Conservation (phyloP, 2,329 filamentous ascomycete genomes). For the Fusarium anguioides region DNA sequence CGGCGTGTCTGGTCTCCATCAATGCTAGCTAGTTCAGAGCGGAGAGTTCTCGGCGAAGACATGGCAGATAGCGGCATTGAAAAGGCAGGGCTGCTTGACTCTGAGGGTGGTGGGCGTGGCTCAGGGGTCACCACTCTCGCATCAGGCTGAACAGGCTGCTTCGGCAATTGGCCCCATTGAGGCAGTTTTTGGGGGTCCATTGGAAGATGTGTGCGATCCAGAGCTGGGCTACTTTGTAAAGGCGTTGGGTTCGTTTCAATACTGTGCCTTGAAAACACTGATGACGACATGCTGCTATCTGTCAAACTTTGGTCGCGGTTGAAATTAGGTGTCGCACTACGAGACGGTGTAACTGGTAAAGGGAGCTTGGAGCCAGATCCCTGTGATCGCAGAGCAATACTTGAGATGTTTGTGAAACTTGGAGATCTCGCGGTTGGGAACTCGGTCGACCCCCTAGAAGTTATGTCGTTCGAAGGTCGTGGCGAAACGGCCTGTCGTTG, state of each 20-base stretch:
- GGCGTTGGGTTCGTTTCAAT: constrained; percentile 51
- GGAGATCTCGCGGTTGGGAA: constrained; percentile 41
- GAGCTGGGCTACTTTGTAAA: constrained; percentile 46
- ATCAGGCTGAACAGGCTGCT: constrained; percentile 1
- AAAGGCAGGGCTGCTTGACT: constrained; percentile 39
- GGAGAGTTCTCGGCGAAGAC: constrained; percentile 48
- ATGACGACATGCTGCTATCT: constrained; percentile 58
- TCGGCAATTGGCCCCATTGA: constrained; percentile 44
- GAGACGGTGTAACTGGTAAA: constrained; percentile 52
- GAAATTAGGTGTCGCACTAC: constrained; percentile 51
- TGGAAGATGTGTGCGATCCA: constrained; percentile 29
- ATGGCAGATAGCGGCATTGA: constrained; percentile 47
- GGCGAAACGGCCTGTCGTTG: constrained; percentile 23
- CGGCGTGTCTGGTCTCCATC: constrained; percentile 31
- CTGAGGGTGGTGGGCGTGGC: constrained; percentile 18
- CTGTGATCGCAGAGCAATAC: constrained; percentile 49
- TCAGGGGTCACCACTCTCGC: constrained; percentile 31
- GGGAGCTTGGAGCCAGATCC: constrained; percentile 55
- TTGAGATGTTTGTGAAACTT: constrained; percentile 42
- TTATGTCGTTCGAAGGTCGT: constrained; percentile 14
- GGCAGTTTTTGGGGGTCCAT: constrained; percentile 26
- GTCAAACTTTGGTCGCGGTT: constrained; percentile 53
- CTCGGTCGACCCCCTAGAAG: constrained; percentile 19
- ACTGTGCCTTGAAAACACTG: constrained; percentile 54
- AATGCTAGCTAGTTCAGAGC: constrained; percentile 35